Evolutionary conservation across 2,329 filamentous ascomycete species (phyloP).

Genomic region (Sphaceloma murrayae): DNA sequence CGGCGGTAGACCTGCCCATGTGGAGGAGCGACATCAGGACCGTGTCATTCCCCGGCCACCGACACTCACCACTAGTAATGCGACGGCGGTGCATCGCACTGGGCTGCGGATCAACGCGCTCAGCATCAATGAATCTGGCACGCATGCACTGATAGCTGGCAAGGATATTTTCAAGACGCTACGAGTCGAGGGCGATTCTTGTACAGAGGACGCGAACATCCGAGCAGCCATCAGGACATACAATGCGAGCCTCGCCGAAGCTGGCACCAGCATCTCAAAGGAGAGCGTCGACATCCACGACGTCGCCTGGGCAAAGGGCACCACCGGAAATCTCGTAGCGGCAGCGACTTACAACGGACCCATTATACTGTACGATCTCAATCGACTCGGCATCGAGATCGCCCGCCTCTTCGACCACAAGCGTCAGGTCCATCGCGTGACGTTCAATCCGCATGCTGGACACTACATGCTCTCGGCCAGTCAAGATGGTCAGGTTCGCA

Average conservation of each 20-base stretch:
- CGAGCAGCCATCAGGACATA: constrained; percentile 49
- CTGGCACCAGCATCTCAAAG: constrained; percentile 32
- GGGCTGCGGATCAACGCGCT: constrained; percentile 54
- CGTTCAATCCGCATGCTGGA: constrained; percentile 54
- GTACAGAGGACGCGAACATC: constrained; percentile 54
- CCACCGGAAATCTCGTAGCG: constrained; percentile 50
- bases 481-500: constrained; percentile 53
- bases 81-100: constrained; percentile 53
- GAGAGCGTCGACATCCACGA: constrained; percentile 54
- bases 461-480: constrained; percentile 53
- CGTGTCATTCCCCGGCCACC: constrained; percentile 30
- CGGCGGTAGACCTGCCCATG: constrained; percentile 40
- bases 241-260: constrained; percentile 17
- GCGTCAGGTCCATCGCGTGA: constrained; percentile 56
- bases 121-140: constrained; percentile 53
- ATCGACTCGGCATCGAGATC: constrained; percentile 50
- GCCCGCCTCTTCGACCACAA: constrained; percentile 55
- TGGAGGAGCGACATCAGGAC: constrained; percentile 26
- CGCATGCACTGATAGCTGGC: constrained; percentile 55
- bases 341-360: constrained; percentile 57
- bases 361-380: constrained; percentile 56
- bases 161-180: constrained; percentile 59
- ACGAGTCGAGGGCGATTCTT: constrained; percentile 46
- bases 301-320: constrained; percentile 58
- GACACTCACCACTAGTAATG: constrained; percentile 30